Evolutionary conservation across 1,139 yeast genomes (phyloP).

Genomic region (Saccharomyces hybrid): DNA sequence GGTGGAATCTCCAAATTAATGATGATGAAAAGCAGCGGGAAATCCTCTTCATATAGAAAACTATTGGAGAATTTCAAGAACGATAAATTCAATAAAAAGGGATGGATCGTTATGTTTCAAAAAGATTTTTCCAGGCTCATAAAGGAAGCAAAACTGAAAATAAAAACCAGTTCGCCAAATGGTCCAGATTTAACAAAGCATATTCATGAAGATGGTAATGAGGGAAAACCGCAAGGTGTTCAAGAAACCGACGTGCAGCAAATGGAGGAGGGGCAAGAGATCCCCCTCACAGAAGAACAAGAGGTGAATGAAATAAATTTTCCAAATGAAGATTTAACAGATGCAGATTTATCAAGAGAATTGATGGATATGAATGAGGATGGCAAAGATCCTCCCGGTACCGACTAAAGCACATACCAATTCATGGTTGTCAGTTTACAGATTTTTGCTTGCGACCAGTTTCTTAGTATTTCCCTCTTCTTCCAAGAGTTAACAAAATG

Average conservation of each 20-base stretch:
- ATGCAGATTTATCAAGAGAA: slow-evolving; percentile 8
- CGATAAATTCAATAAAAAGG: slow-evolving; percentile 37
- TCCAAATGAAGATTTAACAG: slow-evolving; percentile 4
- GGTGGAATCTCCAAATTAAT: slow-evolving; percentile 18
- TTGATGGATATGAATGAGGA: slow-evolving; percentile 2
- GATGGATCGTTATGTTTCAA: slow-evolving; percentile 47
- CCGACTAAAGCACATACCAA: not conserved
- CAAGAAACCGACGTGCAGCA: not conserved
- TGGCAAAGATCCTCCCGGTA: not conserved
- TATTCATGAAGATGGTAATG: not conserved
- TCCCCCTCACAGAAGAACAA: not conserved
- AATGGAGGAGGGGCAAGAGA: not conserved
- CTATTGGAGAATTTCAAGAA: slow-evolving; percentile 23
- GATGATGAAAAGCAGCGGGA: slow-evolving; percentile 19
- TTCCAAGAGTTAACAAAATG: not conserved
- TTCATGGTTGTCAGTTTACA: too few relatives aligned
- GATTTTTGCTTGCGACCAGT: too few relatives aligned
- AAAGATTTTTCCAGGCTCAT: slow-evolving; percentile 47
- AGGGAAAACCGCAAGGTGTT: not conserved
- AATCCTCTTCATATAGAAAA: slow-evolving; percentile 12
- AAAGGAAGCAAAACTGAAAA: slow-evolving; percentile 40
- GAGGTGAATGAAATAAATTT: not conserved
- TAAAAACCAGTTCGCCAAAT: slow-evolving; percentile 6
- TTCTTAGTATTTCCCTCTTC: too few relatives aligned
- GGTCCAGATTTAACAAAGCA: slow-evolving; percentile 1